phyloP scores from a whole-genome alignment of 371 early-diverging fungal species.

The Mortierella polycephala region DNA sequence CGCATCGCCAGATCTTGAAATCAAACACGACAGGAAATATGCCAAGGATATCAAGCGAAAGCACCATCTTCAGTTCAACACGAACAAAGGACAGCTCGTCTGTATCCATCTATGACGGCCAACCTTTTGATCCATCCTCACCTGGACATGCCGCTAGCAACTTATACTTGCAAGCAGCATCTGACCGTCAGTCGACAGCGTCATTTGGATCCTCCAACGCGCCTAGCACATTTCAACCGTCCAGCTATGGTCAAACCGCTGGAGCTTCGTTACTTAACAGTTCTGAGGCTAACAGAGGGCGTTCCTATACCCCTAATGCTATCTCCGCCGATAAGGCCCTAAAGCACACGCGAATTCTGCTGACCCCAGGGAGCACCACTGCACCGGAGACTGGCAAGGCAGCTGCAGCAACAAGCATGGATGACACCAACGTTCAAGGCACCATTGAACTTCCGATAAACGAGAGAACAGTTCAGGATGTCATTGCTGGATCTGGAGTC shows the following conservation, averaged over 20 bases:
- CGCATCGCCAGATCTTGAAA: slow-evolving; percentile 24
- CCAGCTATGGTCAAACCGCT: slow-evolving; percentile 13
- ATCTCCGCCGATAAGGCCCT: slow-evolving; percentile 30
- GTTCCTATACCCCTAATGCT: slow-evolving; percentile 37
- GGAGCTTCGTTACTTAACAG: slow-evolving; percentile 21
- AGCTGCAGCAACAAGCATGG: slow-evolving; percentile 58
- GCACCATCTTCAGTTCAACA: slow-evolving; percentile 33
- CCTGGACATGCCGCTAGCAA: slow-evolving; percentile 21
- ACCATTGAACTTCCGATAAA: slow-evolving; percentile 52
- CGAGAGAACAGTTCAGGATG: slow-evolving; percentile 48
- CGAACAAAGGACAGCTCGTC: slow-evolving; percentile 27
- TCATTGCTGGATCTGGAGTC: slow-evolving; percentile 45
- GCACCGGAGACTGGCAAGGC: slow-evolving; percentile 55
- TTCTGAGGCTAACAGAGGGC: slow-evolving; percentile 23
- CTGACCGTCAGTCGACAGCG: slow-evolving; percentile 44
- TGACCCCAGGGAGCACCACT: slow-evolving; percentile 41
- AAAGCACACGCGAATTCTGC: slow-evolving; percentile 31
- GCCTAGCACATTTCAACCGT: slow-evolving; percentile 26
- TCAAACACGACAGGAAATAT: slow-evolving; percentile 41
- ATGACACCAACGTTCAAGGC: slow-evolving; percentile 51
- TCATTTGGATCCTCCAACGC: slow-evolving; percentile 48
- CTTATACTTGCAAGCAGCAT: slow-evolving; percentile 38
- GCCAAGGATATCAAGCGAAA: slow-evolving; percentile 45
- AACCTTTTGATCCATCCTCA: slow-evolving; percentile 22
- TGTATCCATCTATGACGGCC: slow-evolving; percentile 25